Percentiles rank a stretch among this genome's conserved stretches.
phyloP scores from a whole-genome alignment of 148 eudicot species.

The Chenopodium berlandieri region DNA sequence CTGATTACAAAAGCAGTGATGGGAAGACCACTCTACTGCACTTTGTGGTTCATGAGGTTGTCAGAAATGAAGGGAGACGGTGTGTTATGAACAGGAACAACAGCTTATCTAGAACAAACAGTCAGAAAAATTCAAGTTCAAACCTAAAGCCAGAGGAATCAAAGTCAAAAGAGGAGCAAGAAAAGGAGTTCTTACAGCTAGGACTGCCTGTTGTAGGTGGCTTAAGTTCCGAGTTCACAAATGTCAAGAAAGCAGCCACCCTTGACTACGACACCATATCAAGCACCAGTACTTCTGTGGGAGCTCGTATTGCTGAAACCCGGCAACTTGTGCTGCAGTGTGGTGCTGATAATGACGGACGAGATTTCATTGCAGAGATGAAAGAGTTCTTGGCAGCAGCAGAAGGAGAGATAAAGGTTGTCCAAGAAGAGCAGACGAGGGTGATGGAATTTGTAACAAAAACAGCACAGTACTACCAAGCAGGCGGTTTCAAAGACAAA shows the following conservation, averaged over 20 bases:
- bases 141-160: conserved; percentile 20
- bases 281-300: conserved; percentile 35
- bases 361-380: conserved; percentile 53
- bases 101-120: conserved; percentile 34
- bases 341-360: conserved; percentile 33
- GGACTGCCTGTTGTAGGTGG: conserved; percentile 86
- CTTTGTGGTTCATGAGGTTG: conserved; percentile 84
- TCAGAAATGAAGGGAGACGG: conserved; percentile 81
- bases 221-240: conserved; percentile 59
- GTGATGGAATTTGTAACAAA: conserved; percentile 62
- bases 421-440: conserved; percentile 56
- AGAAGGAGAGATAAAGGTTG: conserved; percentile 44
- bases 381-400: conserved; percentile 56
- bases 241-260: conserved; percentile 68
- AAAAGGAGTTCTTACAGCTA: conserved; percentile 63
- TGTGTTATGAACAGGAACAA: conserved; percentile 48
- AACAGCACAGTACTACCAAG: conserved; percentile 76
- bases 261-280: conserved; percentile 51
- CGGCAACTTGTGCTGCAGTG: conserved; percentile 43
- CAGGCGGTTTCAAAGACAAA: conserved; percentile 64
- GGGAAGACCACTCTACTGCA: conserved; percentile 81
- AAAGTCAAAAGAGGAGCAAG: conserved; percentile 50
- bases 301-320: conserved; percentile 38
- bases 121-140: conserved; percentile 23
- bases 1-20: conserved; percentile 80